Evolutionary conservation across 2,329 filamentous ascomycete species (phyloP).

Genomic region (Colletotrichum gigasporum): DNA sequence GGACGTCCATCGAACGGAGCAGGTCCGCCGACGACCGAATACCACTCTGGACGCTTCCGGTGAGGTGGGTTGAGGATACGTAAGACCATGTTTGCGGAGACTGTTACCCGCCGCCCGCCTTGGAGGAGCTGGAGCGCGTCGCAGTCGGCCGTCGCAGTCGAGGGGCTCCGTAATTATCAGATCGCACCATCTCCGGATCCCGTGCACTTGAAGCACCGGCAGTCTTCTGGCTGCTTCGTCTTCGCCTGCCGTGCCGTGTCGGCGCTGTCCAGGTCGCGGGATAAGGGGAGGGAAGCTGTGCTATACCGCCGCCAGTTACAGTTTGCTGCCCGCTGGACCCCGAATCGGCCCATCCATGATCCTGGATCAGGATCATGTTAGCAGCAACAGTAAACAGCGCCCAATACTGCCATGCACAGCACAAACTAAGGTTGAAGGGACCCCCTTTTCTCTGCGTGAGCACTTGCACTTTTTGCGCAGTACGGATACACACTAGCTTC

Average conservation of each 20-base stretch:
- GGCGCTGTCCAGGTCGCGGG: not conserved
- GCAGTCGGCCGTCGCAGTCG: not conserved
- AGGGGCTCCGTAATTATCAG: slow-evolving; percentile 1
- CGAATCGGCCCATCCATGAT: too few species aligned
- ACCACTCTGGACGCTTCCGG: slow-evolving; percentile 22
- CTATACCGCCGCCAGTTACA: too few species aligned
- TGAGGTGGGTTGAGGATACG: not conserved
- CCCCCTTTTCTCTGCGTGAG: not conserved
- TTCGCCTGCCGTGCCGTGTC: slow-evolving; percentile 2
- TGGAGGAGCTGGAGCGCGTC: too few species aligned
- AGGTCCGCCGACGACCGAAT: slow-evolving; percentile 25
- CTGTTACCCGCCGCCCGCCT: not conserved
- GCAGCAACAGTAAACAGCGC: too few species aligned
- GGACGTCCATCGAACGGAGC: slow-evolving; percentile 2
- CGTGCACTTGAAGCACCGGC: slow-evolving; percentile 19
- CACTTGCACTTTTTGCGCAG: not conserved
- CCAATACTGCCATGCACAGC: slow-evolving; percentile 14
- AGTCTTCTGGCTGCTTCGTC: slow-evolving; percentile 3
- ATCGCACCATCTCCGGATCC: slow-evolving; percentile 21
- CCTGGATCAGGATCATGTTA: too few species aligned
- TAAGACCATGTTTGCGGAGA: not conserved
- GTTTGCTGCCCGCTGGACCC: too few species aligned
- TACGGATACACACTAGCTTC: too few species aligned
- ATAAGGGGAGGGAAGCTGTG: too few species aligned
- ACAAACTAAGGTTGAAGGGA: not conserved